Conservation (phyloP, 2,329 filamentous ascomycete genomes). For the Venturia aucupariae region DNA sequence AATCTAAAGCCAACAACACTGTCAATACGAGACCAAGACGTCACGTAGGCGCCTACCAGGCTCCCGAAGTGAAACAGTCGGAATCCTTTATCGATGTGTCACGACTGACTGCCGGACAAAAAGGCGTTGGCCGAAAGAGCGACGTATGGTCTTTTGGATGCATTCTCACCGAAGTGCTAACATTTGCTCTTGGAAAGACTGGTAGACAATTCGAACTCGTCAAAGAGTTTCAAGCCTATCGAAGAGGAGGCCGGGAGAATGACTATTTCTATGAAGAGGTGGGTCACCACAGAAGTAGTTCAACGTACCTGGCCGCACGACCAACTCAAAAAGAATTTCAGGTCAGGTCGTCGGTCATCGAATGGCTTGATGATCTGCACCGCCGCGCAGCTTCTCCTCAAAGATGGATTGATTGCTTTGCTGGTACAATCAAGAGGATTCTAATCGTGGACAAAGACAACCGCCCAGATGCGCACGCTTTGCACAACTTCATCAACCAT, state of each 20-base stretch:
- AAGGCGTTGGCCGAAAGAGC: background rate
- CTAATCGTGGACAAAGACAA: background rate
- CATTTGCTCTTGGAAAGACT: background rate
- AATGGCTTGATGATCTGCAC: background rate
- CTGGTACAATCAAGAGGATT: background rate
- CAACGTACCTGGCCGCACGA: background rate
- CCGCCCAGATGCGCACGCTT: background rate
- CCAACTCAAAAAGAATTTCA: background rate
- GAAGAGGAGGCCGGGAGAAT: background rate
- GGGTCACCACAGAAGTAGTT: background rate
- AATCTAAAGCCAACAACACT: background rate
- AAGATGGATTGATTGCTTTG: background rate
- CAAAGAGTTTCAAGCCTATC: background rate
- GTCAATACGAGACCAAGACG: background rate
- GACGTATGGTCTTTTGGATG: conserved; percentile 5
- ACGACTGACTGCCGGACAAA: background rate
- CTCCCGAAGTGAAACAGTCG: background rate
- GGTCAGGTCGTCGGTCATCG: background rate
- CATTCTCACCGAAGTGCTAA: background rate
- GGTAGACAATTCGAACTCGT: background rate
- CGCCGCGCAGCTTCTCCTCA: background rate
- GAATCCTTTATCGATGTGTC: background rate
- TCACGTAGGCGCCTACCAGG: background rate
- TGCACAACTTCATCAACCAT: background rate
- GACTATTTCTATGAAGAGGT: background rate